These are phyloP conservation scores for Diaporthe sp. DNA, from an alignment of 2,329 filamentous ascomycete species.

Conservation along the genomic window DNA sequence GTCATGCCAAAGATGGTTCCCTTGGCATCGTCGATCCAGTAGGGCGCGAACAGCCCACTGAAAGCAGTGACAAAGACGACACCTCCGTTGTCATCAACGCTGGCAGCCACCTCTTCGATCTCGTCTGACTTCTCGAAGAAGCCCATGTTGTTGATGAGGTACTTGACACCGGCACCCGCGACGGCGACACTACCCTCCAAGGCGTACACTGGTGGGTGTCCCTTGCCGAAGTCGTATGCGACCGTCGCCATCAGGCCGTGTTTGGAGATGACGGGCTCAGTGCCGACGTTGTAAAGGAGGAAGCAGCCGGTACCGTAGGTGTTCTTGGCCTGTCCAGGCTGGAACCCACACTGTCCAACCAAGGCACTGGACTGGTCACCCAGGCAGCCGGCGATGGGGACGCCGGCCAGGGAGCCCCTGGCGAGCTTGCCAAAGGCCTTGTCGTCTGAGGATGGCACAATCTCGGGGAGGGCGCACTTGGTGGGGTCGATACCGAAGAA, in stretches of 20 bases:
- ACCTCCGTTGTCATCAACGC: conserved; percentile 80
- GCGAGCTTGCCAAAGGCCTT: conserved; percentile 79
- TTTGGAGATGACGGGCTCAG: conserved; percentile 86
- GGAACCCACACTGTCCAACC: conserved; percentile 88
- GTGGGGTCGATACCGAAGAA: conserved; percentile 81
- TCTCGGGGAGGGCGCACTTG: conserved; percentile 84
- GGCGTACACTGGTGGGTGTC: conserved; percentile 77
- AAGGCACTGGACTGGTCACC: conserved; percentile 90
- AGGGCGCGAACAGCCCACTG: conserved; percentile 90
- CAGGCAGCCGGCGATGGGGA: conserved; percentile 84
- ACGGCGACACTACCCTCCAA: conserved; percentile 88
- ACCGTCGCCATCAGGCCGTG: conserved; percentile 89
- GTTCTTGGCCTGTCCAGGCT: conserved; percentile 87
- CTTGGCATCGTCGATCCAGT: conserved; percentile 94
- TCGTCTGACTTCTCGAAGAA: conserved; percentile 67
- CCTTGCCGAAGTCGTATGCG: conserved; percentile 82
- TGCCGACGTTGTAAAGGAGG: conserved; percentile 88
- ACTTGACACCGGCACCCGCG: conserved; percentile 84
- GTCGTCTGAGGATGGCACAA: conserved; percentile 83
- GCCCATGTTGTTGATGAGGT: conserved; percentile 74
- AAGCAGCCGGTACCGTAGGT: conserved; percentile 94
- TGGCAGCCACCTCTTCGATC: conserved; percentile 65
- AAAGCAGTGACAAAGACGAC: conserved; percentile 92
- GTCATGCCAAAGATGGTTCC: conserved; percentile 91
- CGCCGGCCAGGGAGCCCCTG: conserved; percentile 75